Conservation (phyloP, 345 rosid genomes). For the Rhodomyrtus tomentosa region DNA sequence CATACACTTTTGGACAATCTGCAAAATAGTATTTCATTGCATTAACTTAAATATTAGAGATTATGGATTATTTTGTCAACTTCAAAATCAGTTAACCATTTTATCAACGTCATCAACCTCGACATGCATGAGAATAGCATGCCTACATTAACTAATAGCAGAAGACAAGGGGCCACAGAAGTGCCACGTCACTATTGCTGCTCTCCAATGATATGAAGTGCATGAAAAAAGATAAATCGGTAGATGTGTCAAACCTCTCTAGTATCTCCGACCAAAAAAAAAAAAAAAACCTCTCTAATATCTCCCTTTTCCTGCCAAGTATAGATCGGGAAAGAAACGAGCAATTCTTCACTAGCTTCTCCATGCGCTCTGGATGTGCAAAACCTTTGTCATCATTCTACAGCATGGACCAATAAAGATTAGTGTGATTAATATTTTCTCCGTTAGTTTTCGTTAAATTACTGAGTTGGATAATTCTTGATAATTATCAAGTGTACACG, state of each 20-base stretch:
- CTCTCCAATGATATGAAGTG: neutral
- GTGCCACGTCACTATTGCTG: neutral
- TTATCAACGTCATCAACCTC: slow-evolving; percentile 98
- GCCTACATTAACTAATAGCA: neutral
- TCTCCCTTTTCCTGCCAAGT: slow-evolving; percentile 95
- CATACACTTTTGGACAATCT: too few species aligned
- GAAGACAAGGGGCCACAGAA: neutral
- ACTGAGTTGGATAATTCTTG: too few species aligned
- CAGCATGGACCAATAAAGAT: neutral
- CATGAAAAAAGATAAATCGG: neutral
- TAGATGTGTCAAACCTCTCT: slow-evolving; percentile 30
- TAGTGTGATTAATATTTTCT: too few species aligned
- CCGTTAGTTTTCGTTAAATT: too few species aligned
- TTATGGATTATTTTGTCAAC: too few species aligned
- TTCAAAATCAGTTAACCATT: too few species aligned
- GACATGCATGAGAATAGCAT: slow-evolving; percentile 31
- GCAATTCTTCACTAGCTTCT: slow-evolving; percentile 91
- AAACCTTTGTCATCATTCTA: slow-evolving; percentile 79
- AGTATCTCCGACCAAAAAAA: too few species aligned
- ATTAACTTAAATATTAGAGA: too few species aligned
- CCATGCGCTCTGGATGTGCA: slow-evolving; percentile 86
- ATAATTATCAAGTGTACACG: too few species aligned
- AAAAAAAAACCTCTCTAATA: too few species aligned
- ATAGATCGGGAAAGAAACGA: slow-evolving; percentile 96
- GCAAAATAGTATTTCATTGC: too few species aligned